Conservation (phyloP, 164 flowering plant genomes). For the Vitis vinifera region DNA sequence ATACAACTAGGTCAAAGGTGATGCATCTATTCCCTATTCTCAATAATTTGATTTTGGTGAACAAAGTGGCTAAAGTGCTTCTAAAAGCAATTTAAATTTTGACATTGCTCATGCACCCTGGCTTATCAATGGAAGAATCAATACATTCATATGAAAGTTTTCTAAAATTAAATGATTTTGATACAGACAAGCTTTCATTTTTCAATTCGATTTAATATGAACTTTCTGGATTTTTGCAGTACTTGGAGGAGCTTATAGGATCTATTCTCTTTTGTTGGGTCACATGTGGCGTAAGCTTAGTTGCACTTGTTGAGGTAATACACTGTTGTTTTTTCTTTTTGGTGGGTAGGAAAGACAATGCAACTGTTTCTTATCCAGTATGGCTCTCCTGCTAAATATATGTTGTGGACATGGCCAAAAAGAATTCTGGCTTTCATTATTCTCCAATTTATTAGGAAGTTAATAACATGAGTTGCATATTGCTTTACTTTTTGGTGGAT, state of each 20-base stretch:
- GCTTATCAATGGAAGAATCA: too few species aligned
- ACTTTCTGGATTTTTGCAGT: conserved; percentile 47
- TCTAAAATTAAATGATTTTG: neutral
- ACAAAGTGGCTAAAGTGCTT: neutral
- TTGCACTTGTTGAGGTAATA: conserved; percentile 79
- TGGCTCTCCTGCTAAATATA: neutral
- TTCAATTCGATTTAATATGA: conserved; percentile 3
- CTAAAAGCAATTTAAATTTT: neutral
- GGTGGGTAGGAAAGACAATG: too few species aligned
- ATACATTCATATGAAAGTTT: too few species aligned
- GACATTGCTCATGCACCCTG: too few species aligned
- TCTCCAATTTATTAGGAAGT: neutral
- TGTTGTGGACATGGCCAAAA: neutral
- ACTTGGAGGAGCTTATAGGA: conserved; percentile 78
- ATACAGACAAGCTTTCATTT: neutral
- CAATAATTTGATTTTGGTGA: neutral
- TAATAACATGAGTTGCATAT: too few species aligned
- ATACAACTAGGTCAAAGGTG: conserved; percentile 67
- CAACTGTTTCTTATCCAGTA: neutral
- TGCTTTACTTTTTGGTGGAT: too few species aligned
- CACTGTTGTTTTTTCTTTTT: neutral
- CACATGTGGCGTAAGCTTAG: conserved; percentile 73
- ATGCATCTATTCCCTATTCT: neutral
- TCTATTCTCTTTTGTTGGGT: conserved; percentile 82
- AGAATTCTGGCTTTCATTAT: neutral